Percentiles rank a stretch among this genome's conserved stretches.
These are phyloP conservation scores for Marchantia paleacea DNA, from an alignment of 225 moss, liverwort and hornwort species.

Conservation along the genomic window DNA sequence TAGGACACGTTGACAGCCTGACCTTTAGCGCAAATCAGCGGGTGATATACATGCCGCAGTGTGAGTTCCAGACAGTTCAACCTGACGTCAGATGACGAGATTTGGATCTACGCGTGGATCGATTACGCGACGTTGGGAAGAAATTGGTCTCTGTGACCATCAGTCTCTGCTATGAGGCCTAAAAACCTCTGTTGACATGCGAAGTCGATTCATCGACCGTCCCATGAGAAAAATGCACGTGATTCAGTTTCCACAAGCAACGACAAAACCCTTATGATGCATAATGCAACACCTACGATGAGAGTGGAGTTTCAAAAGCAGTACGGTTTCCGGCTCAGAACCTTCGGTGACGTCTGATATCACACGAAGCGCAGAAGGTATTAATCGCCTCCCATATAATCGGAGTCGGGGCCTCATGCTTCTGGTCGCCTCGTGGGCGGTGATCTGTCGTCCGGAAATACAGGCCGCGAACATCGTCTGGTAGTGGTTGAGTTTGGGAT, in stretches of 20 bases:
- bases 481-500: neutral
- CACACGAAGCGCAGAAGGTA: neutral
- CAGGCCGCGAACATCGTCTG: neutral
- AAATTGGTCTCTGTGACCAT: conserved; percentile 8
- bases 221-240: neutral
- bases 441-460: neutral
- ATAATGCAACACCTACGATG: neutral
- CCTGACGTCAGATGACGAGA: neutral
- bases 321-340: neutral
- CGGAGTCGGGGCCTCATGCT: neutral
- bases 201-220: neutral
- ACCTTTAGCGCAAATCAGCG: neutral
- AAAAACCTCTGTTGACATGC: neutral
- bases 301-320: conserved; percentile 29
- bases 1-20: conserved; percentile 28
- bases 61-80: neutral
- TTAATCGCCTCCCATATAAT: neutral
- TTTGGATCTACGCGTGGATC: conserved; percentile 34
- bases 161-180: neutral
- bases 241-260: conserved; percentile 16
- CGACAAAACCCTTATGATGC: neutral
- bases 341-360: neutral
- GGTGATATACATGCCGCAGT: neutral
- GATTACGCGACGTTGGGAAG: conserved; percentile 30
- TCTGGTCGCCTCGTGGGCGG: neutral